Evolutionary conservation across 208 protist genomes (phyloP).

Genomic region (Eutreptiella sp.): DNA sequence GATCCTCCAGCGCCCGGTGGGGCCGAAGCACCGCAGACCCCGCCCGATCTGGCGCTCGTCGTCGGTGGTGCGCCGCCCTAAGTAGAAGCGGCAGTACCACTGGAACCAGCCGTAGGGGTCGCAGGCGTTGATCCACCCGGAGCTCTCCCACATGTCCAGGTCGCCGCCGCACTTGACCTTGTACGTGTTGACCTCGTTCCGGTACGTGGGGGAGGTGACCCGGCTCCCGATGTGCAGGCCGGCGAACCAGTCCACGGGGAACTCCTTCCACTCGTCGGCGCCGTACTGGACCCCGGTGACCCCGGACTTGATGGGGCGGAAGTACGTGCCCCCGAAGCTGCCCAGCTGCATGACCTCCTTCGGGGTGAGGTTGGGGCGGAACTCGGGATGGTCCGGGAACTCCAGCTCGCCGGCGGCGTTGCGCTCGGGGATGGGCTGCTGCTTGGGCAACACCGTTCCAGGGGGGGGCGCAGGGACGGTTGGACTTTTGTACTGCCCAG

Average conservation of each 20-base stretch:
- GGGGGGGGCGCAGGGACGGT: too few relatives aligned
- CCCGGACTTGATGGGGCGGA: neutral
- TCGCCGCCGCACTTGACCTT: conserved; percentile 3
- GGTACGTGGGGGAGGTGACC: neutral
- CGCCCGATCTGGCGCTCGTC: conserved; percentile 23
- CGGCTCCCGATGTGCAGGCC: conserved; percentile 3
- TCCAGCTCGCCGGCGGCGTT: too few relatives aligned
- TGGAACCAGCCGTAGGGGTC: conserved; percentile 31
- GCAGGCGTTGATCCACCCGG: conserved; percentile 11
- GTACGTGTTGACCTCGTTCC: conserved; percentile 27
- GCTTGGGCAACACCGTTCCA: too few relatives aligned
- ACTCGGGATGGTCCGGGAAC: conserved; percentile 23
- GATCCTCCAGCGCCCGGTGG: too few relatives aligned
- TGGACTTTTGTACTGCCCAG: too few relatives aligned
- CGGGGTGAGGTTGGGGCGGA: conserved; percentile 24
- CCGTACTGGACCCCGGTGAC: conserved; percentile 8
- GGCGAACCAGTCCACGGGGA: neutral
- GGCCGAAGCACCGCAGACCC: too few relatives aligned
- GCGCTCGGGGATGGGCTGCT: too few relatives aligned
- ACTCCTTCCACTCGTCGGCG: conserved; percentile 16
- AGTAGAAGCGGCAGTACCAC: conserved; percentile 30
- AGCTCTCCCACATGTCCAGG: conserved; percentile 13
- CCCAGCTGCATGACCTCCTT: conserved; percentile 13
- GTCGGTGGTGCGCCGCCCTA: conserved; percentile 17
- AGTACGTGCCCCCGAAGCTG: conserved; percentile 31